Evolutionary conservation across 1,284 basidiomycete genomes (phyloP), one percentile per base, ranked within the genome.

Genomic region (Ganoderma lucidum): DNA sequence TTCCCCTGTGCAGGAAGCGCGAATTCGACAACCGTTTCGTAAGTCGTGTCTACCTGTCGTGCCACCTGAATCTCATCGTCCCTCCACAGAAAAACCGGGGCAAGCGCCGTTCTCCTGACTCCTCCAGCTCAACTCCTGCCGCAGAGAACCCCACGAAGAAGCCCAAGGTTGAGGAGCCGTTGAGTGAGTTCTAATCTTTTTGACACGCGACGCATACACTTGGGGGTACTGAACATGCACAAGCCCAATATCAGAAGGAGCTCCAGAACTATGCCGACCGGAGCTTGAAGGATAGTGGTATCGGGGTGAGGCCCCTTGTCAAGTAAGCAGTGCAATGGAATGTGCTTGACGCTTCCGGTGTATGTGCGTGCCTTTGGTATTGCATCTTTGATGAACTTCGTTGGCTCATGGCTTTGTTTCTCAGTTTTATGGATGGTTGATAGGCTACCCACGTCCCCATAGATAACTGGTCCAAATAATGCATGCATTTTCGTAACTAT

Each of bases 11-110:
- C 75, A 91, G 89, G 79, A 91, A 90, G 77, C 86, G 82, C 64
- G 79, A 83, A 15, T 91, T 91, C 77, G 86, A 87, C 68, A 82
- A 83, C 72, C 84, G 89, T 76, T 91, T 91, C 83, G 89, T 90
- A 76, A 80, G 89, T 86, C 2, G 45, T 41, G 28, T 17, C 12
- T 42, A 44, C 28, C 32, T n/a, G 41, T 35, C 61, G 32, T 42
- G 59, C 59, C 68, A 59, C 48, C 53, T 48, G 53, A 62, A 44
- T 35, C n/a, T 61, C 58, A 37, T 32, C 12, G 32, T 64, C 14
- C 23, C 48, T 14, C 6, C 32, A 42, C 75, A 91, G 89, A 90
- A 85, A 86, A 86, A 81, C 60, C 81, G 89, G 77, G 86, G 88
- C 77, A 90, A 90, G 81, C 88, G 89, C 74, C 81, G 81, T 75